Evolutionary conservation across 306 rosid species (phyloP).

Genomic region (Gastrolobium villosum): DNA sequence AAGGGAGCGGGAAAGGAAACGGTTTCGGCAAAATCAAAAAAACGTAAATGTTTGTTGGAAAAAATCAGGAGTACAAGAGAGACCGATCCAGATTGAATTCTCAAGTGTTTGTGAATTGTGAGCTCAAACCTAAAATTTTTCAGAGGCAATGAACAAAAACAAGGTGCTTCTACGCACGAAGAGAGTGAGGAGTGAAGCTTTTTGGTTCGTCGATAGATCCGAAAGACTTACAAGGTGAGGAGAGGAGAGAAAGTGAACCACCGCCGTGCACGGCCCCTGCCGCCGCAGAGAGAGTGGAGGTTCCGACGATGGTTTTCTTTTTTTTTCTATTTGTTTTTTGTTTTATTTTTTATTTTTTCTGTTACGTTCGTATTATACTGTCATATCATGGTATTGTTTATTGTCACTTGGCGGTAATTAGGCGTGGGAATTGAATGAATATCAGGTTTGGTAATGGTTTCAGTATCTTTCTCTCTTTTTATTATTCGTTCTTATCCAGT

Average conservation of each 20-base stretch:
- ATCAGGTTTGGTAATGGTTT: too few relatives aligned
- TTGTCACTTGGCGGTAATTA: too few relatives aligned
- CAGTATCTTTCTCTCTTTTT: too few relatives aligned
- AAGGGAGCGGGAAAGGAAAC: neutral
- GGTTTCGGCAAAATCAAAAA: neutral
- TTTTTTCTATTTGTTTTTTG: neutral
- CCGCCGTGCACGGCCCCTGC: conserved; percentile 40
- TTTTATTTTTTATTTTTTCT: neutral
- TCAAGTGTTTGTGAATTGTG: neutral
- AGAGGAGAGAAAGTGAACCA: conserved; percentile 34
- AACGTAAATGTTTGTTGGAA: neutral
- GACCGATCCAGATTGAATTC: neutral
- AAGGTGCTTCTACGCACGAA: neutral
- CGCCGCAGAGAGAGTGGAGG: conserved; percentile 44
- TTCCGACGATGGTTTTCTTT: conserved; percentile 1
- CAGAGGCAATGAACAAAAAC: neutral
- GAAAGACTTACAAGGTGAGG: conserved; percentile 50
- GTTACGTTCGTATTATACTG: too few relatives aligned
- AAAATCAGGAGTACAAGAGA: neutral
- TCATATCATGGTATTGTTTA: too few relatives aligned
- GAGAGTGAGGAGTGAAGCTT: conserved; percentile 1
- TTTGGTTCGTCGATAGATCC: conserved; percentile 21
- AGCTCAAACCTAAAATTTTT: conserved; percentile 36
- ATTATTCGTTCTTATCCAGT: too few relatives aligned
- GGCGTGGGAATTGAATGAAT: too few relatives aligned